Evolutionary conservation across 176 grass and related monocot species (phyloP), one percentile per base, ranked within the genome.

Genomic region (Carex parvula): DNA sequence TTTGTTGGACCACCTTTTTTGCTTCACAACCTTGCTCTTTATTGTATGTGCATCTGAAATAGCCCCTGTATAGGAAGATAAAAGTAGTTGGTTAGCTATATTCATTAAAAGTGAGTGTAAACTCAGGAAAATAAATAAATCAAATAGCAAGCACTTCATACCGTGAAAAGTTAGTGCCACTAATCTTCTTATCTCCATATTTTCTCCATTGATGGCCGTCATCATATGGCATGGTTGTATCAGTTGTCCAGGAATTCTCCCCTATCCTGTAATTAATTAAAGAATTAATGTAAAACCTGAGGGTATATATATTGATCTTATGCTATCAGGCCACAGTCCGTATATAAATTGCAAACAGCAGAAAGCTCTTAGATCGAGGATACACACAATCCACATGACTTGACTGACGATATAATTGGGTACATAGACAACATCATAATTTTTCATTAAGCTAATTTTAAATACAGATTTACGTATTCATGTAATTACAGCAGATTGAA

Each of bases 181-280:
- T 87, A 84, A 97, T 92, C 79, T 90, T 94, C 90, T 97, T 97
- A 82, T 97, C 88, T 65, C 94, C 94, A 64, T 94, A 97, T 83
- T 97, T 97, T 67, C 94, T 94, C 94, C 94, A 97, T 82, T 97
- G 94, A 79, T 94, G 89, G 0, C 94, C 94, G 41, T 97, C 94
- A 22, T 89, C 84, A 65, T 94, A 92, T 10, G 94, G 94, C 10
- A 86, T 87, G 2, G 82, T 79, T 57, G 92, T 94, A 42, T 89
- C 81, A 63, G 77, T 42, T 52, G n/a, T 84, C 89, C 85, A 91
- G 53, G 84, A 81, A 16, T 59, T 71, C 39, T 88, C 81, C 9
- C 88, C 89, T 67, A 88, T 87, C 65, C 89, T 93, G 84, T 16
- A 1, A 5, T 65, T 42, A 84, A 60, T 1, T 17, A 13, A 76